Conservation (phyloP, 768 basidiomycete species). For the Russula vinacea region DNA sequence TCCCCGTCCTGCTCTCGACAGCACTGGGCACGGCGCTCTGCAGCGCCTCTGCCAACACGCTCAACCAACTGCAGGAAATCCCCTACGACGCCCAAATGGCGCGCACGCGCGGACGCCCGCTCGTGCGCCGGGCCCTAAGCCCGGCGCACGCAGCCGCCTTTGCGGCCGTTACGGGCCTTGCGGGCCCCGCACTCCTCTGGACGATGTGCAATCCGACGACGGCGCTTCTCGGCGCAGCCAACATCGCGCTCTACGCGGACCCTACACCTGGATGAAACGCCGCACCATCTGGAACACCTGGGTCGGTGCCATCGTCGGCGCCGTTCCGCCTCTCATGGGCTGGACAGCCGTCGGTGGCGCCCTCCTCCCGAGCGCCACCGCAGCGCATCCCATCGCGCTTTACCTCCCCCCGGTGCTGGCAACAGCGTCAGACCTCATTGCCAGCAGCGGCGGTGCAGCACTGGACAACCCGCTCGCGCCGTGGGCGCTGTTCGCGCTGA, state of each 20-base stretch:
- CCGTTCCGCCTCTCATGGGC: conserved; percentile 92
- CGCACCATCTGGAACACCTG: conserved; percentile 83
- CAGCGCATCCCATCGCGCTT: conserved; percentile 49
- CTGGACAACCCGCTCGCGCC: conserved; percentile 83
- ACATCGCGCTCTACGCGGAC: conserved; percentile 84
- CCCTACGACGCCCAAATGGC: conserved; percentile 97
- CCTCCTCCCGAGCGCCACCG: conserved; percentile 57
- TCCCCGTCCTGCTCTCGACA: conserved; percentile 82
- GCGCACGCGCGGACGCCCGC: conserved; percentile 81
- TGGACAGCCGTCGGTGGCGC: conserved; percentile 93
- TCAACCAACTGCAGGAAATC: conserved; percentile 93
- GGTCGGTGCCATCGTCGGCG: conserved; percentile 92
- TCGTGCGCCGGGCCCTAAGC: conserved; percentile 80
- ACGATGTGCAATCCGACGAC: conserved; percentile 83
- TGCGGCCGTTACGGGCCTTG: conserved; percentile 68
- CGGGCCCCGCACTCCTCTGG: conserved; percentile 76
- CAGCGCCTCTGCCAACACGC: conserved; percentile 87
- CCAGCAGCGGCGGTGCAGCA: conserved; percentile 43
- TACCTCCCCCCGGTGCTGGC: conserved; percentile 63
- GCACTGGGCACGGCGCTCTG: conserved; percentile 89
- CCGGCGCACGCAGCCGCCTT: conserved; percentile 83
- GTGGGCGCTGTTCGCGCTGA: conserved; percentile 72
- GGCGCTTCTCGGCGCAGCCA: conserved; percentile 75
- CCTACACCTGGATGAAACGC: conserved; percentile 92
- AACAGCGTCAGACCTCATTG: conserved; percentile 30